These are phyloP conservation scores for Cytospora schulzeri DNA, from an alignment of 2,329 filamentous ascomycete genomes.

Conservation along the genomic window DNA sequence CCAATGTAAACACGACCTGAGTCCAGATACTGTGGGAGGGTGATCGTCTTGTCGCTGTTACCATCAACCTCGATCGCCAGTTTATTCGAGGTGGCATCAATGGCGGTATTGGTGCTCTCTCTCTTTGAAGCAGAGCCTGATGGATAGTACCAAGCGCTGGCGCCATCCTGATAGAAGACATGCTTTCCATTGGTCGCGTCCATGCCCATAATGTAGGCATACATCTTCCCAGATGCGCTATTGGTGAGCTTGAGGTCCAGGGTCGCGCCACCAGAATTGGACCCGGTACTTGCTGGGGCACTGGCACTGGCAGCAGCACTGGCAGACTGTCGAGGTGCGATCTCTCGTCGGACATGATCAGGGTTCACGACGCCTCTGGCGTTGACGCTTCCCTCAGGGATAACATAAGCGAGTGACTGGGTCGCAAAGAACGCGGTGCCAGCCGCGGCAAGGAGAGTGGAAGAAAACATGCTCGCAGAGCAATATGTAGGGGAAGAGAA, in stretches of 20 bases:
- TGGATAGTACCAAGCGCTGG: conserved; percentile 58
- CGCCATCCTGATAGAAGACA: conserved; percentile 45
- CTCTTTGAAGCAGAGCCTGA: conserved; percentile 57
- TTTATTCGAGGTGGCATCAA: conserved; percentile 5
- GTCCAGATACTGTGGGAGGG: conserved; percentile 31
- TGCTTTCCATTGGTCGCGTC: conserved; percentile 46
- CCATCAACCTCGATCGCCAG: conserved; percentile 5
- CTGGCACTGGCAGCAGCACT: not conserved
- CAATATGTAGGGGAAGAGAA: not conserved
- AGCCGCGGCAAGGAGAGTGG: not conserved
- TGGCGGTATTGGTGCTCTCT: not conserved
- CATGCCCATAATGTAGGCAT: conserved; percentile 66
- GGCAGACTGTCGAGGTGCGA: not conserved
- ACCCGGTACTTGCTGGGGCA: not conserved
- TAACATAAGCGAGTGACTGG: conserved; percentile 6
- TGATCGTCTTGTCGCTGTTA: conserved; percentile 8
- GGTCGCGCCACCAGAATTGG: not conserved
- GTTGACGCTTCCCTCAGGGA: not conserved
- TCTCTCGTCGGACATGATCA: not conserved
- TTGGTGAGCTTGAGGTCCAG: conserved; percentile 60
- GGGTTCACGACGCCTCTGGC: not conserved
- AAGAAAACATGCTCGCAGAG: conserved; percentile 10
- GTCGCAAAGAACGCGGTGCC: not conserved
- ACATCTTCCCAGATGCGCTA: conserved; percentile 55
- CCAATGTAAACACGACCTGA: conserved; percentile 60